Evolutionary conservation across 1,284 basidiomycete species (phyloP).

Genomic region (Tetrapyrgos nigripes): DNA sequence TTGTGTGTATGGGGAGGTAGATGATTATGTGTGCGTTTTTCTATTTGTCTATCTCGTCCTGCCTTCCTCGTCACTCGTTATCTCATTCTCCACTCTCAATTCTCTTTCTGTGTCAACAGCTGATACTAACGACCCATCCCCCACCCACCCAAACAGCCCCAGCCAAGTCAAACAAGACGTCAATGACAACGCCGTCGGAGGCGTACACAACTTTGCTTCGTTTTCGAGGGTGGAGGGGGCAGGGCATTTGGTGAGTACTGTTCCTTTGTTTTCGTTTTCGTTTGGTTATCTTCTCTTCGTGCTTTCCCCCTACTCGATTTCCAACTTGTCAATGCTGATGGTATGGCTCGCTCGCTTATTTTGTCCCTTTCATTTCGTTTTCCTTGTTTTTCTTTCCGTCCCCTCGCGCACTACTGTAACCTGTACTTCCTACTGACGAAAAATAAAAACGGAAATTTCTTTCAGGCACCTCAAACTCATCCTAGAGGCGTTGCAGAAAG

Average conservation of each 20-base stretch:
- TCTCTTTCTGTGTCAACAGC: background rate
- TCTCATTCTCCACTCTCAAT: background rate
- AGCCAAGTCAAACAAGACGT: conserved; percentile 45
- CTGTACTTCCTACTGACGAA: no score
- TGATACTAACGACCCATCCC: background rate
- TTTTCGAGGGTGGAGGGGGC: conserved; percentile 38
- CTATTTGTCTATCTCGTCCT: background rate
- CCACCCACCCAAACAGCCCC: conserved; percentile 34
- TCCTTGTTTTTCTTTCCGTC: no score
- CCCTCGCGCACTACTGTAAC: no score
- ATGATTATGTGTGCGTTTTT: conserved; percentile 50
- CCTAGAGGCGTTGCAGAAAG: conserved; percentile 38
- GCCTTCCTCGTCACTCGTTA: background rate
- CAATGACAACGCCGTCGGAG: conserved; percentile 41
- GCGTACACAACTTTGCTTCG: conserved; percentile 46
- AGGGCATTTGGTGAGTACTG: conserved; percentile 44
- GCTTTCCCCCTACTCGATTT: background rate
- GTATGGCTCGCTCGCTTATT: no score
- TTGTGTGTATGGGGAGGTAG: conserved; percentile 52
- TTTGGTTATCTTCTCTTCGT: background rate
- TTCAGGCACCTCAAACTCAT: conserved; percentile 40
- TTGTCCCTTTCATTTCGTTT: no score
- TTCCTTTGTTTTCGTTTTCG: background rate
- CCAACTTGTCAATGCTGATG: background rate
- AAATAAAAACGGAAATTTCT: no score